These are phyloP conservation scores for Epithele typhae DNA, from an alignment of 768 basidiomycete species.

Conservation along the genomic window DNA sequence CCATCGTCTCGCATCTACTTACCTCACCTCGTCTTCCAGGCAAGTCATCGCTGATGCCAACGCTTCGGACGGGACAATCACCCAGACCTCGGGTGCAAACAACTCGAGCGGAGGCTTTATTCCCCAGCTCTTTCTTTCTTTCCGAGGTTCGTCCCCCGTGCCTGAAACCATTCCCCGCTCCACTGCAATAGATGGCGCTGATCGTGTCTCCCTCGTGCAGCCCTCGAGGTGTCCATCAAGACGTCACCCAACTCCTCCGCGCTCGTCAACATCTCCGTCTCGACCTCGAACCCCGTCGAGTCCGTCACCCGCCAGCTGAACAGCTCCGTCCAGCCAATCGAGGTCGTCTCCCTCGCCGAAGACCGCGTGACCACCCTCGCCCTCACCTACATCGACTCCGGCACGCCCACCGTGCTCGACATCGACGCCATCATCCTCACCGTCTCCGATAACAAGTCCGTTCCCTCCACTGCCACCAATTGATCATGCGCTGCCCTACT, in stretches of 20 bases:
- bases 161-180: too few species aligned
- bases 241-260: slow-evolving; percentile 13
- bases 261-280: slow-evolving; percentile 15
- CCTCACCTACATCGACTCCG: slow-evolving; percentile 11
- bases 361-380: slow-evolving; percentile 17
- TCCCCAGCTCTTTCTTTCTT: slow-evolving; percentile 17
- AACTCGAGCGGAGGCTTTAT: slow-evolving; percentile 13
- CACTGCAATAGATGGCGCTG: too few species aligned
- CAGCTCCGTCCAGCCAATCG: slow-evolving; percentile 13
- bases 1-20: not conserved
- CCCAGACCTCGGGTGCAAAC: slow-evolving; percentile 17
- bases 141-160: slow-evolving; percentile 10
- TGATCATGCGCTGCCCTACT: not conserved
- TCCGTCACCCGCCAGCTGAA: slow-evolving; percentile 16
- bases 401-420: slow-evolving; percentile 10
- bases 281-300: slow-evolving; percentile 11
- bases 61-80: slow-evolving; percentile 11
- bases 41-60: slow-evolving; percentile 10
- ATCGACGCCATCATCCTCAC: slow-evolving; percentile 17
- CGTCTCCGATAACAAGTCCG: slow-evolving; percentile 16
- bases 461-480: not conserved
- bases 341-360: slow-evolving; percentile 14
- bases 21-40: slow-evolving; percentile 9
- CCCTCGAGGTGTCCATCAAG: slow-evolving; percentile 11
- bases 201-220: not conserved